Evolutionary conservation across 257 asterid species (phyloP).

Genomic region (Ballota nigra): DNA sequence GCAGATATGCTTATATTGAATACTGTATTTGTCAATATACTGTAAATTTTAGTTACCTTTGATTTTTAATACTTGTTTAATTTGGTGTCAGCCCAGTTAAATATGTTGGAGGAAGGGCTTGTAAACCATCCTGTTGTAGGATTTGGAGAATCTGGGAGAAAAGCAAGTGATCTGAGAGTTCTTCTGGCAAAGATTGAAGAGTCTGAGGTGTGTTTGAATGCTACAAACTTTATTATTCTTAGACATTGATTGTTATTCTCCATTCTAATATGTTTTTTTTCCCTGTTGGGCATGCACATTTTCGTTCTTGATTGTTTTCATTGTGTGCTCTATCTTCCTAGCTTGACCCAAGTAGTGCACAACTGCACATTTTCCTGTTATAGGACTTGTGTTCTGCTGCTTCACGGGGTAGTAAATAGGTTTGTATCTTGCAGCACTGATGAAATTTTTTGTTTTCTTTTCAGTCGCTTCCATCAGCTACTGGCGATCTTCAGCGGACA

Average conservation of each 20-base stretch:
- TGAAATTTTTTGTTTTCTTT: constrained; percentile 6
- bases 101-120: constrained; percentile 98
- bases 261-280: neutral
- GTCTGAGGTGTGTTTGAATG: constrained; percentile 71
- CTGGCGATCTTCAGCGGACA: constrained; percentile 86
- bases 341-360: no score
- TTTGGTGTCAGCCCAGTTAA: constrained; percentile 94
- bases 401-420: no score
- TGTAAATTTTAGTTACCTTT: constrained; percentile 11
- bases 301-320: neutral
- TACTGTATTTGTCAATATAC: constrained; percentile 2
- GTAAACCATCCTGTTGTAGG: constrained; percentile 88
- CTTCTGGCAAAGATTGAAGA: constrained; percentile 94
- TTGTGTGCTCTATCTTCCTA: no score
- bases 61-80: constrained; percentile 23
- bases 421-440: neutral
- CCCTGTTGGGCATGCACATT: constrained; percentile 9
- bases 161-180: constrained; percentile 76
- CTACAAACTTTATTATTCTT: constrained; percentile 12
- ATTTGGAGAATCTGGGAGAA: constrained; percentile 95
- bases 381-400: no score
- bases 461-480: constrained; percentile 85
- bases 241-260: neutral
- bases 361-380: no score
- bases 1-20: constrained; percentile 11